Conservation (phyloP, 164 flowering plant genomes). For the Vitis rupestris region DNA sequence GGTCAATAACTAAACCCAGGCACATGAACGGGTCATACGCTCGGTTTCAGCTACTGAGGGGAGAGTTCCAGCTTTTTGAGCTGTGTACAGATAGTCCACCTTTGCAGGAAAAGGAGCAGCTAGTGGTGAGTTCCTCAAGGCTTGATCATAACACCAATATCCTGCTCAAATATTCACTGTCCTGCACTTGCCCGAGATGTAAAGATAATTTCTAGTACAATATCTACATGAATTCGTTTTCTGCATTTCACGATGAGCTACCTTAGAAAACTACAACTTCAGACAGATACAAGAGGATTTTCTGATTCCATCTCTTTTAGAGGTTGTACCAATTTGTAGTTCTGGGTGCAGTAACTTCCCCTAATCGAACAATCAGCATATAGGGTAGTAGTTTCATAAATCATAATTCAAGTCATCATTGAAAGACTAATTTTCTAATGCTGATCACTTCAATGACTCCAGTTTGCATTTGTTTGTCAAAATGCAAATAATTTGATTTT, state of each 20-base stretch:
- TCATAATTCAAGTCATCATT: too few species aligned
- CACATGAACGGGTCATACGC: neutral
- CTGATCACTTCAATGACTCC: too few species aligned
- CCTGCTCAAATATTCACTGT: neutral
- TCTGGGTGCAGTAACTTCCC: neutral
- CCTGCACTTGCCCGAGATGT: slow-evolving; percentile 1
- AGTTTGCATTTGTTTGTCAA: too few species aligned
- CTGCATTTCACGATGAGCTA: neutral
- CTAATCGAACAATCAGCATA: too few species aligned
- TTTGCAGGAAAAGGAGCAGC: neutral
- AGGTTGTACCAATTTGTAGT: neutral
- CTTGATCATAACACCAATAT: neutral
- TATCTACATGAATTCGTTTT: slow-evolving; percentile 3
- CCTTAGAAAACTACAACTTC: neutral
- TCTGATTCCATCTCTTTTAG: neutral
- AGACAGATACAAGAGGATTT: neutral
- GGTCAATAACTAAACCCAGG: neutral
- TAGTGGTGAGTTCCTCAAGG: neutral
- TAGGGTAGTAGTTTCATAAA: too few species aligned
- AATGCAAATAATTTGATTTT: too few species aligned
- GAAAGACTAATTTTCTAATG: too few species aligned
- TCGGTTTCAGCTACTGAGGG: neutral
- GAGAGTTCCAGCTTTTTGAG: neutral
- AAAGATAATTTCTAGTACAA: slow-evolving; percentile 4
- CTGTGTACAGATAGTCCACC: slow-evolving; percentile 9